Conservation (phyloP, 1,284 basidiomycete genomes). For the Rhodofomes roseus region DNA sequence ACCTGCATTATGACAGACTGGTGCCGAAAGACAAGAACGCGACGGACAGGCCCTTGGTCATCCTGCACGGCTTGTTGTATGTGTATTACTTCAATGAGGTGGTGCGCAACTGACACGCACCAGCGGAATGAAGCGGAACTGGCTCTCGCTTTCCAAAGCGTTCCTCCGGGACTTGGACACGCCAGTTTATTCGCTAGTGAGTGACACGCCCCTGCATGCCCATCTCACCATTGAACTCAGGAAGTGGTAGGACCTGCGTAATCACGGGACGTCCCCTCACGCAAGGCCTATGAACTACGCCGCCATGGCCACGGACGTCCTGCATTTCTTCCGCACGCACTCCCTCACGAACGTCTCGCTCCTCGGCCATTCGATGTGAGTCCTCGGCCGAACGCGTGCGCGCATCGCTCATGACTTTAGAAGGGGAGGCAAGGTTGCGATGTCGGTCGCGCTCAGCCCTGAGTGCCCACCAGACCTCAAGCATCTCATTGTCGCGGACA, state of each 20-base stretch:
- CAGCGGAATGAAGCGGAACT: constrained; percentile 83
- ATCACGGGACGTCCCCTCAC: constrained; percentile 81
- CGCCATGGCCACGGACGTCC: constrained; percentile 71
- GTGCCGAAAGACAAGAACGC: constrained; percentile 37
- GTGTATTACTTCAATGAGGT: not conserved
- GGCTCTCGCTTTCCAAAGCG: constrained; percentile 66
- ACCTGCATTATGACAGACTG: constrained; percentile 40
- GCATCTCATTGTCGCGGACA: constrained; percentile 78
- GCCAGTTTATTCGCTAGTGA: constrained; percentile 72
- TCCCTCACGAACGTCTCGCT: constrained; percentile 61
- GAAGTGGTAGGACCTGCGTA: constrained; percentile 66
- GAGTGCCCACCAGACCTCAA: constrained; percentile 46
- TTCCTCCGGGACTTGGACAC: constrained; percentile 54
- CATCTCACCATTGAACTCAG: not conserved
- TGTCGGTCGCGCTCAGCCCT: constrained; percentile 69
- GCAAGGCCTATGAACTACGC: constrained; percentile 65
- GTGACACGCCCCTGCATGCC: constrained; percentile 15
- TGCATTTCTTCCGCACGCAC: constrained; percentile 52
- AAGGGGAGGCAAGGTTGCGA: constrained; percentile 88
- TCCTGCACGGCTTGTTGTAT: constrained; percentile 70
- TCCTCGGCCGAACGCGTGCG: constrained; percentile 4
- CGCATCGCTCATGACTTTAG: not conserved
- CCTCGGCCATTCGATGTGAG: constrained; percentile 84
- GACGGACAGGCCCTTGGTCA: constrained; percentile 47
- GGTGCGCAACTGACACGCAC: too few species aligned